phyloP scores from a whole-genome alignment of 139 green algal species.

The Closterium sp. region DNA sequence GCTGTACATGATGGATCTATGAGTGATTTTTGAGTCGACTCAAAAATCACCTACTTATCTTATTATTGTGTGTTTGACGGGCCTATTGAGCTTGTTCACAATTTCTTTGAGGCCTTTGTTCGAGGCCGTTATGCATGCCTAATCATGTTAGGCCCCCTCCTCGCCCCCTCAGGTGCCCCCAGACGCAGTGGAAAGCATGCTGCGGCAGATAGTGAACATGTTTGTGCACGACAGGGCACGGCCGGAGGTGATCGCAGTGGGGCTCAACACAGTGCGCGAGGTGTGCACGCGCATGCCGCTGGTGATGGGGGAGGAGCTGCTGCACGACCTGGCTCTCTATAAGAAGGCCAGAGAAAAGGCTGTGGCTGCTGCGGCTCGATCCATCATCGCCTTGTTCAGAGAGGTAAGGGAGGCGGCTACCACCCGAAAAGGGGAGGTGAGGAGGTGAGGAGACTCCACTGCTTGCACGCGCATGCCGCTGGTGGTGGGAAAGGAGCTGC shows the following conservation, averaged over 20 bases:
- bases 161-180: slow-evolving; percentile 71
- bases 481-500: slow-evolving; percentile 84
- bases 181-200: slow-evolving; percentile 79
- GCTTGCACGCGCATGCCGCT: slow-evolving; percentile 73
- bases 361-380: slow-evolving; percentile 73
- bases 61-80: too few relatives aligned
- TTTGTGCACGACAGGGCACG: slow-evolving; percentile 90
- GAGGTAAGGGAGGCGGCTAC: background rate
- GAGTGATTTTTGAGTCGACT: background rate
- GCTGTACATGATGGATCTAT: too few relatives aligned
- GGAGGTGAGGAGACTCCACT: background rate
- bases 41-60: background rate
- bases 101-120: too few relatives aligned
- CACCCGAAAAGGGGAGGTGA: too few relatives aligned
- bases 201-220: slow-evolving; percentile 90
- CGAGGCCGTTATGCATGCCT: too few relatives aligned
- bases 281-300: slow-evolving; percentile 77
- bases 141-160: too few relatives aligned
- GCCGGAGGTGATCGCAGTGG: slow-evolving; percentile 72
- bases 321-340: slow-evolving; percentile 84
- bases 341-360: slow-evolving; percentile 86
- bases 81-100: too few relatives aligned
- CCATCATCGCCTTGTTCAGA: slow-evolving; percentile 79
- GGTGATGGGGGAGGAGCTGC: slow-evolving; percentile 80
- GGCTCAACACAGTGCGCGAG: slow-evolving; percentile 89